Evolutionary conservation across 2,329 filamentous ascomycete genomes (phyloP), one percentile per base, ranked within the genome.

Genomic region (Leptosphaerulina australis): DNA sequence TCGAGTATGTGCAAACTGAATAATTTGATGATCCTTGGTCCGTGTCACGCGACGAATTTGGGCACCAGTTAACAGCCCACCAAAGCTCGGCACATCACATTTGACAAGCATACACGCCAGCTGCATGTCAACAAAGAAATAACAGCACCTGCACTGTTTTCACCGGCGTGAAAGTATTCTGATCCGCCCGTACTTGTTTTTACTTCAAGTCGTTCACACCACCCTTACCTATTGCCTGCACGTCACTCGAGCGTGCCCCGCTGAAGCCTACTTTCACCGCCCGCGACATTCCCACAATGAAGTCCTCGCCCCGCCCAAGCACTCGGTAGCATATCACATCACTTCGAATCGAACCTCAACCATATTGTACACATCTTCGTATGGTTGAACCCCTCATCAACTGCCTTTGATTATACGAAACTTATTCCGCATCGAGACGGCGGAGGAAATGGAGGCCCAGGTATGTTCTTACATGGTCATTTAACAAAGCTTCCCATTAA

Each of bases 381-480:
- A 56, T 67, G 59, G 34, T 50, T 43, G 49, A 49, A 40, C 34
- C 31, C 48, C 47, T 44, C 31, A 53, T 36, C 53, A 50, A 53
- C 43, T 38, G 50, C 53, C 29, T 51, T 53, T 63, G 60, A 62
- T 50, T 51, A 48, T 43, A 51, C 46, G 40, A 37, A 59, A 51
- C 50, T 31, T 35, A 33, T 44, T 44, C 57, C 51, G 44, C 60
- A 56, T 58, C 55, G 52, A 61, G 62, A 59, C 55, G 63, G 62
- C 58, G 63, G 67, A 66, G 62, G 63, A 67, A 62, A 73, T 73
- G 70, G 70, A 73, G 64, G 67, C 60, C 53, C 70, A 73, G 66
- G 70, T 73, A 58, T 24, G 66, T 55, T 4, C 21, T 35, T 18
- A 21, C 28, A 25, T 47, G 33, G 44, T 25, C 31, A 39, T 30